Evolutionary conservation across 371 early-diverging fungal species (phyloP), one percentile per base, ranked within the genome.

Genomic region (Syncephalastrum sp.): DNA sequence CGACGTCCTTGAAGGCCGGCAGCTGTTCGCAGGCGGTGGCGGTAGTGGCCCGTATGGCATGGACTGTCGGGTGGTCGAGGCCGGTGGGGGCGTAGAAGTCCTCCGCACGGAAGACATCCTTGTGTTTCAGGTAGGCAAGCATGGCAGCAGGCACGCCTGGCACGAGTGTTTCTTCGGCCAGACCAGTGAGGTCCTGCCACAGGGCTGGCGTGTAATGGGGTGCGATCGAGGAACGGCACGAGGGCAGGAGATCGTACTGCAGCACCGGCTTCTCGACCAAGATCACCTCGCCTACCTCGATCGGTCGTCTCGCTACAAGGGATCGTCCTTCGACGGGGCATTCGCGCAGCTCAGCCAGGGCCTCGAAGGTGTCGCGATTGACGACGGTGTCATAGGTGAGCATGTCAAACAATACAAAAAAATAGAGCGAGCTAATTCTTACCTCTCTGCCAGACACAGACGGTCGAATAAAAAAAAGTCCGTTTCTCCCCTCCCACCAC

Each of bases 61-160:
- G 47, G 3, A 71, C 63, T 0, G 79, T 79, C 8, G 68, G 41
- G 19, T 79, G 75, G 12, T 69, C 58, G 8, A 50, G 13, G 50
- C 47, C 12, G 54, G 23, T 57, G 16, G 79, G 79, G 38, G 67
- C 73, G 47, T 79, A 79, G 46, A 71, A 79, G 12, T 33, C 10
- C 5, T 3, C 38, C 2, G 38, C 38, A 33, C 38, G 38, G 44
- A 79, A 79, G 13, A 71, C 75, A 24, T 70, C 65, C 29, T 71
- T 61, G 21, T 48, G 52, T 0, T 50, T 29, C 2, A 75, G 52
- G 53, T 73, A 79, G 8, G 75, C 79, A 5, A 79, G 49, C 62
- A 75, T 71, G 46, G 79, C 75, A n/a, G 75, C 79, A 8, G 79
- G 79, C 3, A 79, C 63, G 43, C 79, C 79, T 2, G 79, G 79